Evolutionary conservation across 768 basidiomycete species (phyloP), one percentile per base, ranked within the genome.

Genomic region (Boletus rufocinnamomeus): DNA sequence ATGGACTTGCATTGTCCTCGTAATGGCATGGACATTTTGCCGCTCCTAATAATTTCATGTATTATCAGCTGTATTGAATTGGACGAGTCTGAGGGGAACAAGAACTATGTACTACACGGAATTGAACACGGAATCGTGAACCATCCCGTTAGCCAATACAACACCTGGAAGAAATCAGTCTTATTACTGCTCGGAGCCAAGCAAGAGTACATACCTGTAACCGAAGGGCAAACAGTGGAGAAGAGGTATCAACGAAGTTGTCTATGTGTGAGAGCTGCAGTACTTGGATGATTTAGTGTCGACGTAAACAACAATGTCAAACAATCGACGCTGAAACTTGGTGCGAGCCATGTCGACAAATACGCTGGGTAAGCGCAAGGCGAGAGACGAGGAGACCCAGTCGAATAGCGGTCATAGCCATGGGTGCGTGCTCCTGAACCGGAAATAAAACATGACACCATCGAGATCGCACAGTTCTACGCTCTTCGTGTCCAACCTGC

Each of bases 401-500:
- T 44, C 48, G 28, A 47, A 52, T 32, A 32, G 28, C 6, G 52
- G n/a, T 1, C 37, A 58, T 41, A 4, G 13, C 32, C 69, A 73
- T 38, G 69, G 70, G 72, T 69, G 55, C 47, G 71, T 60, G 13
- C 2, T 16, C 21, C 1, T 14, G 9, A 2, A 28, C 35, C 14
- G 0, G 11, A 27, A 4, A 25, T 14, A 34, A 16, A 40, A n/a
- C 11, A 37, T 14, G 7, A 10, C 28, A 47, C 14, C 27, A 50
- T 56, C 21, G 38, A 38, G 6, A 17, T 38, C 40, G 14, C 43
- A 61, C 57, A 90, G 91, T 35, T 84, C 93, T 19, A 98, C 95
- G 0, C 76, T 98, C 56, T 98, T 98, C 74, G 87, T 98, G 54
- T 95, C 93, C 11, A 94, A 95, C 75, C 77, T 99, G 40, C 93